A percentile compares a stretch with the other conserved stretches of the same genome.
Evolutionary conservation across 1,139 yeast species (phyloP).

Genomic region (Pichia sp.): DNA sequence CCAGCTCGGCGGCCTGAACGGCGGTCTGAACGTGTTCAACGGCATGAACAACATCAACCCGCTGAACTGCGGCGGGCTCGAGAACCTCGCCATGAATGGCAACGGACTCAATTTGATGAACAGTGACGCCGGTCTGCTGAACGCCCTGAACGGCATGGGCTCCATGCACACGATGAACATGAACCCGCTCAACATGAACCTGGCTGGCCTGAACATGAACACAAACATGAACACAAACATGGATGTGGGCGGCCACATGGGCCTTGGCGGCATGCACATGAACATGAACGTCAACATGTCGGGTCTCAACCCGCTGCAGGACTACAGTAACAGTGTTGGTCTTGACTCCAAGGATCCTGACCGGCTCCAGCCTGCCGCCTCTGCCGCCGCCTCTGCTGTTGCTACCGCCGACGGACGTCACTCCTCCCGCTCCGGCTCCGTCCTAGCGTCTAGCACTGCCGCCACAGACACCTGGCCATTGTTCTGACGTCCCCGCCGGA

Average conservation of each 20-base stretch:
- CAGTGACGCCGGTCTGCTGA: not conserved
- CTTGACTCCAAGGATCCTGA: not conserved
- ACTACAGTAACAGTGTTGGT: not conserved
- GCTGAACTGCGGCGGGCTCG: not conserved
- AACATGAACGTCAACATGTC: not conserved
- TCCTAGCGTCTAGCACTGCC: not conserved
- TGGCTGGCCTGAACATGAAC: not conserved
- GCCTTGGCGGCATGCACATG: not conserved
- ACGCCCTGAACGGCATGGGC: not conserved
- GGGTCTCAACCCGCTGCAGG: not conserved
- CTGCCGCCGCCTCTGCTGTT: too few species aligned
- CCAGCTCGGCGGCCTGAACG: not conserved
- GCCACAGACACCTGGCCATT: not conserved
- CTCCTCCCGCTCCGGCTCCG: too few species aligned
- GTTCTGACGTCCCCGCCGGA: not conserved
- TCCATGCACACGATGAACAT: not conserved
- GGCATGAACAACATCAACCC: not conserved
- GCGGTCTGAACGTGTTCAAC: not conserved
- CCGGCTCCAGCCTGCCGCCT: too few species aligned
- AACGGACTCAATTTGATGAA: conserved; percentile 3
- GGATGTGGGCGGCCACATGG: not conserved
- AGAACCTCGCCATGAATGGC: not conserved
- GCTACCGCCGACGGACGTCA: too few species aligned
- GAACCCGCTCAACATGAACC: not conserved
- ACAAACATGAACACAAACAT: not conserved